Conservation (phyloP, 2,329 filamentous ascomycete genomes). For the Colletotrichum gloeosporioides region DNA sequence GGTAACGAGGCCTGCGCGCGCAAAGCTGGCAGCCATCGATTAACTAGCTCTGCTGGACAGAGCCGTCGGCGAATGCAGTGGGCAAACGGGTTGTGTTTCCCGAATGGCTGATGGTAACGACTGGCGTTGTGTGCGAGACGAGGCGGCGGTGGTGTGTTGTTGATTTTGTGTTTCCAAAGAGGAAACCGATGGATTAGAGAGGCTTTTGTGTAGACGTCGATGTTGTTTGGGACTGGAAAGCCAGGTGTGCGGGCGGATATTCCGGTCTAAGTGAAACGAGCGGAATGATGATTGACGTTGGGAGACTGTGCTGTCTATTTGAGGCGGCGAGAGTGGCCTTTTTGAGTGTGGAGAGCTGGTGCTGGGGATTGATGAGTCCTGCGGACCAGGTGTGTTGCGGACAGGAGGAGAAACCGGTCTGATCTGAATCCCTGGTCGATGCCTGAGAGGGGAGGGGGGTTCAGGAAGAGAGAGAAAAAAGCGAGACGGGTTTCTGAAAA, state of each 20-base stretch:
- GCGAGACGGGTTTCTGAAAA: neutral
- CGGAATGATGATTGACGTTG: neutral
- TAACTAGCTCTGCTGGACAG: neutral
- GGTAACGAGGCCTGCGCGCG: constrained; percentile 1
- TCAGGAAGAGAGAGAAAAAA: neutral
- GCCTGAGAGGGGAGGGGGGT: neutral
- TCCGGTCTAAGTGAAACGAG: constrained; percentile 6
- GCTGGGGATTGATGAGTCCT: neutral
- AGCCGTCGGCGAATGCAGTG: neutral
- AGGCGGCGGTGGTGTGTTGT: neutral
- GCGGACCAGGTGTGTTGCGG: neutral
- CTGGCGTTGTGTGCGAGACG: neutral
- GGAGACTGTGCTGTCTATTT: neutral
- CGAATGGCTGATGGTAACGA: neutral
- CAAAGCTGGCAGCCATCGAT: constrained; percentile 17
- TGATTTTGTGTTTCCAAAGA: neutral
- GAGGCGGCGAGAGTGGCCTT: neutral
- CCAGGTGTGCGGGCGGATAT: neutral
- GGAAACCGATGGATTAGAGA: neutral
- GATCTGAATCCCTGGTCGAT: neutral
- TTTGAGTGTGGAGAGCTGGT: constrained; percentile 4
- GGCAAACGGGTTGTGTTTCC: neutral
- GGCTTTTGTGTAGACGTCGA: neutral
- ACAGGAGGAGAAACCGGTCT: neutral
- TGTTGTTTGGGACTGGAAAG: neutral